phyloP scores from a whole-genome alignment of 2,329 filamentous ascomycete genomes.

The Aureobasidium sp. region DNA sequence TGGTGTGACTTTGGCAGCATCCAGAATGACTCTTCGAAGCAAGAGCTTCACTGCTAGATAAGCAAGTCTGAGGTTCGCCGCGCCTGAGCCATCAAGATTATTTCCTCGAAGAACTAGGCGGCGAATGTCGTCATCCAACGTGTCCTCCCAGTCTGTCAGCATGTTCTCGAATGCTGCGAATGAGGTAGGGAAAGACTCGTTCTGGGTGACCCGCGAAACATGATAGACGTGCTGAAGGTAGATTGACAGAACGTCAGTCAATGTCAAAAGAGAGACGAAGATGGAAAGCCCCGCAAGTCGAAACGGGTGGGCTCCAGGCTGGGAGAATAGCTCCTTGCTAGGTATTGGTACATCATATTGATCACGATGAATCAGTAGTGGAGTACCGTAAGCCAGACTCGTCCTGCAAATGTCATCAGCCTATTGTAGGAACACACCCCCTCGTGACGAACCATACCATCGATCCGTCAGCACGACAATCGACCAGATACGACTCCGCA shows the following conservation, averaged over 20 bases:
- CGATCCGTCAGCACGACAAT: conserved; percentile 51
- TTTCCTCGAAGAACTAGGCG: background rate
- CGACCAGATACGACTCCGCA: conserved; percentile 52
- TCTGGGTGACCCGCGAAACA: background rate
- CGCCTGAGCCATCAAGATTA: conserved; percentile 21
- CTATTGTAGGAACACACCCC: background rate
- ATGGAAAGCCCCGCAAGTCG: background rate
- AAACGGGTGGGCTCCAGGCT: background rate
- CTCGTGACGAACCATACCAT: conserved; percentile 31
- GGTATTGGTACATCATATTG: conserved; percentile 52
- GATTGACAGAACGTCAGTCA: background rate
- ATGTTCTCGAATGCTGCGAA: background rate
- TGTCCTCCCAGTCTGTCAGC: background rate
- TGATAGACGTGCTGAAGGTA: background rate
- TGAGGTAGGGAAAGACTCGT: background rate
- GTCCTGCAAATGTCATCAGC: conserved; percentile 32
- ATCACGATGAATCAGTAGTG: conserved; percentile 46
- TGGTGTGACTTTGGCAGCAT: background rate
- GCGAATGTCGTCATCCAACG: background rate
- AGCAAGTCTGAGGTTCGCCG: conserved; percentile 35
- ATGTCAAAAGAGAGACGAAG: background rate
- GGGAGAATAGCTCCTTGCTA: conserved; percentile 30
- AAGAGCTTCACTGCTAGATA: conserved; percentile 35
- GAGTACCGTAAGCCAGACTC: conserved; percentile 50
- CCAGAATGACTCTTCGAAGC: conserved; percentile 19